Evolutionary conservation across 2,329 filamentous ascomycete species (phyloP).

Genomic region (Xylaria sp.): DNA sequence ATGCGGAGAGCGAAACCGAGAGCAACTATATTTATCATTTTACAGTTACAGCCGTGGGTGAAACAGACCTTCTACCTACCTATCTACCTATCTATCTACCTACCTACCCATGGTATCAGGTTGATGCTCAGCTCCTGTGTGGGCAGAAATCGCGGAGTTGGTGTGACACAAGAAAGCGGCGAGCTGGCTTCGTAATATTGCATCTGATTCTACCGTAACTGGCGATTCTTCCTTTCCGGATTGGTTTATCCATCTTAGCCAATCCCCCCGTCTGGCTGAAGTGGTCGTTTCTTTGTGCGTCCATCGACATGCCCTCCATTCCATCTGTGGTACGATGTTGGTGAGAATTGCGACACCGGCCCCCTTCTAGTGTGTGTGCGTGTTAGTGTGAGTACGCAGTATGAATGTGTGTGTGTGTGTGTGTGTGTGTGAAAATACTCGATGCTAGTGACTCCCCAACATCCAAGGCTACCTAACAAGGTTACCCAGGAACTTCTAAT

Average conservation of each 20-base stretch:
- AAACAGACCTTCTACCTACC: constrained; percentile 1
- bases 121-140: background rate
- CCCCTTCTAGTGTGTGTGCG: constrained; percentile 1
- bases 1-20: constrained; percentile 30
- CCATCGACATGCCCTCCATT: constrained; percentile 3
- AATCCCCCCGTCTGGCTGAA: background rate
- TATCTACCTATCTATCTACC: too few species aligned
- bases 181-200: constrained; percentile 12
- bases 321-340: constrained; percentile 25
- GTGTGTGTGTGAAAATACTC: background rate
- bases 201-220: background rate
- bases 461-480: constrained; percentile 13
- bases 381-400: too few species aligned
- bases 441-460: background rate
- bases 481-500: constrained; percentile 26
- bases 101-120: too few species aligned
- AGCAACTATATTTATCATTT: constrained; percentile 21
- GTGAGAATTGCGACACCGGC: constrained; percentile 19
- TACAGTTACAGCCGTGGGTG: constrained; percentile 10
- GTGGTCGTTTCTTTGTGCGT: constrained; percentile 9
- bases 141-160: background rate
- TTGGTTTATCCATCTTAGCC: constrained; percentile 6
- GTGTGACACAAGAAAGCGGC: constrained; percentile 17
- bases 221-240: constrained; percentile 1
- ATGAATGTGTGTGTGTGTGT: background rate